Conservation (phyloP, 345 rosid genomes). For the Eucalyptus grandis region DNA sequence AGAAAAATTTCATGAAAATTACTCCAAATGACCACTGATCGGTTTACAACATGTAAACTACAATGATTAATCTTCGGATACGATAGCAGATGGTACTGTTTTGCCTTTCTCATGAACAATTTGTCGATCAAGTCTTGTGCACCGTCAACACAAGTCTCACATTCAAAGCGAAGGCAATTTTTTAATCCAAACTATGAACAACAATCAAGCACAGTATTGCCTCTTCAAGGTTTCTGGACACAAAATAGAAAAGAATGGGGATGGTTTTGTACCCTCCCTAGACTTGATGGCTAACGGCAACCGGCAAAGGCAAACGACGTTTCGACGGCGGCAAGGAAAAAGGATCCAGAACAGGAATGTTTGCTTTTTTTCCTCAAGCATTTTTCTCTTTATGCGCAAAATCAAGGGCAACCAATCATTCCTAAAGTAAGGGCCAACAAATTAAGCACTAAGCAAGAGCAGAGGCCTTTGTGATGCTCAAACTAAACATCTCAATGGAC, state of each 20-base stretch:
- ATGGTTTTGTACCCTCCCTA: not conserved
- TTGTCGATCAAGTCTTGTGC: not conserved
- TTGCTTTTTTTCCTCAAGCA: not conserved
- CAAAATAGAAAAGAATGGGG: not conserved
- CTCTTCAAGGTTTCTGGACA: not conserved
- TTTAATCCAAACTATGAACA: not conserved
- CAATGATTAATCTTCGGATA: not conserved
- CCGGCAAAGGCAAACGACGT: accelerated
- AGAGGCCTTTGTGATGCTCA: not conserved
- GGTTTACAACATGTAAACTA: not conserved
- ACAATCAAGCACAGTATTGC: not conserved
- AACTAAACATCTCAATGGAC: not conserved
- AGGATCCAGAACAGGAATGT: not conserved
- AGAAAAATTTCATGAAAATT: too few species aligned
- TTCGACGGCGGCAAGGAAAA: accelerated
- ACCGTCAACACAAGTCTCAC: accelerated
- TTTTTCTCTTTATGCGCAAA: not conserved
- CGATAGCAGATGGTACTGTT: accelerated
- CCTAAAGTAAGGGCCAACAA: too few species aligned
- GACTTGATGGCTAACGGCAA: not conserved
- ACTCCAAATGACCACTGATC: not conserved
- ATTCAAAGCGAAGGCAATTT: not conserved
- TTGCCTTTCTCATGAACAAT: not conserved
- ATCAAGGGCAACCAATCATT: not conserved
- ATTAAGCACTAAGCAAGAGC: too few species aligned